Conservation (phyloP, 768 basidiomycete species). For the Tephrocybe sp. region DNA sequence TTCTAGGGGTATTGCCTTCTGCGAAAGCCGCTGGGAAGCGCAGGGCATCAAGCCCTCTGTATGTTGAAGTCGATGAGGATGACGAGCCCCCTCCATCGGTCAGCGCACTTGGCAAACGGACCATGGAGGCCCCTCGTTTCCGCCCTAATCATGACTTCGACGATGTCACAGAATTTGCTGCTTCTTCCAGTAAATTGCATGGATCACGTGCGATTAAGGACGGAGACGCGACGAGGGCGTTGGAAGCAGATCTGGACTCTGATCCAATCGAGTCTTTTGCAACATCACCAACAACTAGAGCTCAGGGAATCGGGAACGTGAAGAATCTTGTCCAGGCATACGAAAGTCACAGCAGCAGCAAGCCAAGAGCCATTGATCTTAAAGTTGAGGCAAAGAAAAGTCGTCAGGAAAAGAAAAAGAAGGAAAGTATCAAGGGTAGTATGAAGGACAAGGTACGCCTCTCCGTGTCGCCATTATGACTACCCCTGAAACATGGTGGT, state of each 20-base stretch:
- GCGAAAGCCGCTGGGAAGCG: background rate
- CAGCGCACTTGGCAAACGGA: background rate
- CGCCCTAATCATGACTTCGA: background rate
- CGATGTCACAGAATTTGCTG: background rate
- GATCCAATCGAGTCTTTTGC: slow-evolving; percentile 15
- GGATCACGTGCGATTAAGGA: slow-evolving; percentile 12
- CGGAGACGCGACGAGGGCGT: slow-evolving; percentile 13
- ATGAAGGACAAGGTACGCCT: slow-evolving; percentile 20
- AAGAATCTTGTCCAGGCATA: too few species aligned
- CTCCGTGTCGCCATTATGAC: background rate
- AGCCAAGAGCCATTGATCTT: slow-evolving; percentile 5
- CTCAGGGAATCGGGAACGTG: slow-evolving; percentile 4
- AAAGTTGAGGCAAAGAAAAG: background rate
- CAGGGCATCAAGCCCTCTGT: background rate
- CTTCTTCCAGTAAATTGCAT: background rate
- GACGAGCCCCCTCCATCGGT: background rate
- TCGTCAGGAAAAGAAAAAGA: background rate
- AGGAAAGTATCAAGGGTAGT: slow-evolving; percentile 2
- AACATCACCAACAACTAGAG: background rate
- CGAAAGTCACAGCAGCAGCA: too few species aligned
- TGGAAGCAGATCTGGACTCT: slow-evolving; percentile 7
- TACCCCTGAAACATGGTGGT: background rate
- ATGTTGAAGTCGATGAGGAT: background rate
- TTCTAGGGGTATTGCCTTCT: background rate
- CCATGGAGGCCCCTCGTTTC: background rate